These are phyloP conservation scores for Entamoeba histolytica DNA, from an alignment of 208 protist species.

Conservation along the genomic window DNA sequence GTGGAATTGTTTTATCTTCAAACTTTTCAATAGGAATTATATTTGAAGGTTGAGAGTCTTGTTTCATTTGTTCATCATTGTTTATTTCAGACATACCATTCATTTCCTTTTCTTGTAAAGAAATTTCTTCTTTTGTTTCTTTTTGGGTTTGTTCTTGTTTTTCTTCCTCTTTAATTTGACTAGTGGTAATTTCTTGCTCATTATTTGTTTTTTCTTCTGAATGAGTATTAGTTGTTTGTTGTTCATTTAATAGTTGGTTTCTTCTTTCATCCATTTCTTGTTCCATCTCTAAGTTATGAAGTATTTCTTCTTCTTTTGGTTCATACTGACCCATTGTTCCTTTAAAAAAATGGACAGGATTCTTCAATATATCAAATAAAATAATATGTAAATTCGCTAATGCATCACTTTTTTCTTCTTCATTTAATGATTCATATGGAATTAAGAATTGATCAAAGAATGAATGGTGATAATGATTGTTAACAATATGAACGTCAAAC, in stretches of 20 bases:
- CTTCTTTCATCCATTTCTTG: not conserved
- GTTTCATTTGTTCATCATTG: no score
- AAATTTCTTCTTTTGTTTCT: no score
- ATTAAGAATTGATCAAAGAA: not conserved
- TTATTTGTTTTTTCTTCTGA: no score
- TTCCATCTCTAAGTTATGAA: not conserved
- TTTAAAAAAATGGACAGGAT: not conserved
- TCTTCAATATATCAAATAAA: not conserved
- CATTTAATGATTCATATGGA: no score
- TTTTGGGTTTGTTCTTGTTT: no score
- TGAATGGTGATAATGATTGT: not conserved
- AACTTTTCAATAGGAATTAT: no score
- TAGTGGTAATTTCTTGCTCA: no score
- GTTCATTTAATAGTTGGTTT: not conserved
- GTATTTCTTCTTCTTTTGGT: not conserved
- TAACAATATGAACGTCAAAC: not conserved
- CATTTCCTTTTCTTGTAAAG: no score
- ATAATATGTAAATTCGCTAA: not conserved
- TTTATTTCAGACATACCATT: no score
- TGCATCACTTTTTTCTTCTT: not conserved
- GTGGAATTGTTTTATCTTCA: no score
- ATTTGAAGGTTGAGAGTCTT: no score
- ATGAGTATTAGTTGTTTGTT: not conserved
- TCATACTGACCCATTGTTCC: not conserved
- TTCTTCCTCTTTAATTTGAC: no score